phyloP scores from a whole-genome alignment of 805 yeast genomes.

The Pichia eremophila region DNA sequence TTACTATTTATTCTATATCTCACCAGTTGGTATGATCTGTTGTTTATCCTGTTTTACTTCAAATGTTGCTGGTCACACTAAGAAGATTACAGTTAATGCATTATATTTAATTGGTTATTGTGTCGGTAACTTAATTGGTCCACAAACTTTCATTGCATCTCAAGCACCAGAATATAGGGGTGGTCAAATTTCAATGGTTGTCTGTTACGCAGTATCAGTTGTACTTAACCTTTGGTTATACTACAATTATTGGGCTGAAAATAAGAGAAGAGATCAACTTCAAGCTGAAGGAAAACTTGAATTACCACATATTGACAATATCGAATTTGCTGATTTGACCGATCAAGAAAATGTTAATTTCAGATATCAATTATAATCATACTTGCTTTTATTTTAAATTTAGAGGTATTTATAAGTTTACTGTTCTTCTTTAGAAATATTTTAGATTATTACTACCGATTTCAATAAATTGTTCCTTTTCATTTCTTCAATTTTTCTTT shows the following conservation, averaged over 20 bases:
- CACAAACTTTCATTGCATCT: slow-evolving; percentile 51
- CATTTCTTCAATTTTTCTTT: not conserved
- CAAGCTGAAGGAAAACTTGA: slow-evolving; percentile 7
- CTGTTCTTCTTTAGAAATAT: not conserved
- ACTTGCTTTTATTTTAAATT: not conserved
- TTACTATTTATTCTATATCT: slow-evolving; percentile 19
- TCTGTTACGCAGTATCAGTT: slow-evolving; percentile 19
- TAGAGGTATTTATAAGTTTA: not conserved
- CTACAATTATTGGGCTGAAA: slow-evolving; percentile 13
- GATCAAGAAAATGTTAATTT: slow-evolving; percentile 14
- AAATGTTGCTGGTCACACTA: slow-evolving; percentile 68
- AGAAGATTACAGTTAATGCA: slow-evolving; percentile 52
- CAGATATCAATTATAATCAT: slow-evolving; percentile 11
- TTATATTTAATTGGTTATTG: slow-evolving; percentile 56
- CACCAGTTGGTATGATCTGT: slow-evolving; percentile 22
- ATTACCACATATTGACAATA: slow-evolving; percentile 8
- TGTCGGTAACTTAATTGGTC: slow-evolving; percentile 62
- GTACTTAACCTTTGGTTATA: slow-evolving; percentile 11
- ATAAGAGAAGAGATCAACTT: slow-evolving; percentile 9
- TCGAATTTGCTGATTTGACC: slow-evolving; percentile 17
- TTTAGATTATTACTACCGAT: no score
- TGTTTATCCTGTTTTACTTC: slow-evolving; percentile 29
- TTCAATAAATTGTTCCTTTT: not conserved
- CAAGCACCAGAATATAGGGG: slow-evolving; percentile 53
- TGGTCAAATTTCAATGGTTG: slow-evolving; percentile 39